Percentiles rank a stretch among this genome's conserved stretches.
phyloP scores from a whole-genome alignment of 495 filamentous ascomycete species.

The Neurospora sp. region DNA sequence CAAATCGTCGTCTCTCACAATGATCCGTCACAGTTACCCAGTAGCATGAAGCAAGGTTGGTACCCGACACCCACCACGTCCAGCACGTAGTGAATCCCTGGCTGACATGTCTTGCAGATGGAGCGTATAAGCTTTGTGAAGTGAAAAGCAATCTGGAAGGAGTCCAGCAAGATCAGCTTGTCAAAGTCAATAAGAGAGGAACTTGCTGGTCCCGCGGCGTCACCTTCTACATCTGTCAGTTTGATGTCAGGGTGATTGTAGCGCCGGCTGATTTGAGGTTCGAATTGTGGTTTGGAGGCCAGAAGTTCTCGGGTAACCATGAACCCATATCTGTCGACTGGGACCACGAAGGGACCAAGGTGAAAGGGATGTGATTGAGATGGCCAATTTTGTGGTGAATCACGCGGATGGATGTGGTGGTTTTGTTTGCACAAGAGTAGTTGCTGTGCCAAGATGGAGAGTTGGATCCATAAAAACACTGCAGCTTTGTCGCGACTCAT shows the following conservation, averaged over 20 bases:
- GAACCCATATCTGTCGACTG: conserved; percentile 41
- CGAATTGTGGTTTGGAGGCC: conserved; percentile 41
- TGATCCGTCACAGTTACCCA: conserved; percentile 30
- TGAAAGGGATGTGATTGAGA: background rate
- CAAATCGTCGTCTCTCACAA: conserved; percentile 39
- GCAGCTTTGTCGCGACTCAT: background rate
- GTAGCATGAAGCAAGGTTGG: conserved; percentile 27
- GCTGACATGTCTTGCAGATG: conserved; percentile 19
- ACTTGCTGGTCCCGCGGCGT: conserved; percentile 29
- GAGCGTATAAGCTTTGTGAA: conserved; percentile 33
- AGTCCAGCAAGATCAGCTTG: conserved; percentile 23
- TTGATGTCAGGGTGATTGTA: conserved; percentile 42
- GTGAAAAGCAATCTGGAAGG: conserved; percentile 24
- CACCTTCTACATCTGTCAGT: conserved; percentile 36
- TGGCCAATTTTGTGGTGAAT: background rate
- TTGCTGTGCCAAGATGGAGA: background rate
- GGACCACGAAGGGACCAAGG: conserved; percentile 24
- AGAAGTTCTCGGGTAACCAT: conserved; percentile 35
- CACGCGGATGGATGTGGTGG: background rate
- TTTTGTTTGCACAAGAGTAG: background rate
- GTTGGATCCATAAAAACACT: background rate
- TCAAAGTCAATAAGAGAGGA: conserved; percentile 22
- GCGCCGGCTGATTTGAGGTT: conserved; percentile 47
- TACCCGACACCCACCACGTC: background rate
- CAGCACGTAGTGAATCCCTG: background rate